Evolutionary conservation across 2,329 filamentous ascomycete genomes (phyloP).

Genomic region (Alternaria longipes): DNA sequence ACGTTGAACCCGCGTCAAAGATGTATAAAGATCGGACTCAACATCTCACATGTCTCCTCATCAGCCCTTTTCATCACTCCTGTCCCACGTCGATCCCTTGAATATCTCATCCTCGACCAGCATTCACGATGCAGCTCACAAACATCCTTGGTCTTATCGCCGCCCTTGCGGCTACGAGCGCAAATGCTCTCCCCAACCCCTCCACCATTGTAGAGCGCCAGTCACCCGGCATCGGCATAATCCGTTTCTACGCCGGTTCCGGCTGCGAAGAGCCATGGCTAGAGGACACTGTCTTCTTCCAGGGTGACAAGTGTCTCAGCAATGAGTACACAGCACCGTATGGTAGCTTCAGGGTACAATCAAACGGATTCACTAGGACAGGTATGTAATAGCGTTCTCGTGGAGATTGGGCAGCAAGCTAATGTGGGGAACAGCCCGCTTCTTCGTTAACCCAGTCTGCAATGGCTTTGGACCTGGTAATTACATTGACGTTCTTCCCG

Average conservation of each 20-base stretch:
- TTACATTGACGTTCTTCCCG: constrained; percentile 3
- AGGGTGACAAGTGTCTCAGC: not conserved
- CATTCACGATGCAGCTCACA: constrained; percentile 10
- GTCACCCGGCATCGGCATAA: constrained; percentile 2
- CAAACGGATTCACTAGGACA: not conserved
- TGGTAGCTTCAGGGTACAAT: constrained; percentile 1
- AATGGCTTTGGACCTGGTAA: not conserved
- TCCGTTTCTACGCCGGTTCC: constrained; percentile 10
- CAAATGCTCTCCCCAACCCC: constrained; percentile 3
- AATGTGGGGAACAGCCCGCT: not conserved
- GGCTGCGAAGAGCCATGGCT: constrained; percentile 14
- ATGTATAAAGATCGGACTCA: not conserved
- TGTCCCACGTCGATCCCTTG: not conserved
- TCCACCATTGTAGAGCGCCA: not conserved
- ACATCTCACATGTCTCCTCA: not conserved
- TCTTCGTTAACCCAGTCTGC: constrained; percentile 8
- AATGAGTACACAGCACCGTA: constrained; percentile 5
- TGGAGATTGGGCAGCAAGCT: not conserved
- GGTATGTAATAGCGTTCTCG: not conserved
- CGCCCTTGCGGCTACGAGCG: constrained; percentile 3
- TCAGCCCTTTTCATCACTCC: not conserved
- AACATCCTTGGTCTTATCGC: constrained; percentile 7
- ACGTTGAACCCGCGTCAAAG: not conserved
- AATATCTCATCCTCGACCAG: not conserved
- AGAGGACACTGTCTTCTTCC: constrained; percentile 13